Evolutionary conservation across 73 alveolate genomes (phyloP).

Genomic region (Stentor roeselii): DNA sequence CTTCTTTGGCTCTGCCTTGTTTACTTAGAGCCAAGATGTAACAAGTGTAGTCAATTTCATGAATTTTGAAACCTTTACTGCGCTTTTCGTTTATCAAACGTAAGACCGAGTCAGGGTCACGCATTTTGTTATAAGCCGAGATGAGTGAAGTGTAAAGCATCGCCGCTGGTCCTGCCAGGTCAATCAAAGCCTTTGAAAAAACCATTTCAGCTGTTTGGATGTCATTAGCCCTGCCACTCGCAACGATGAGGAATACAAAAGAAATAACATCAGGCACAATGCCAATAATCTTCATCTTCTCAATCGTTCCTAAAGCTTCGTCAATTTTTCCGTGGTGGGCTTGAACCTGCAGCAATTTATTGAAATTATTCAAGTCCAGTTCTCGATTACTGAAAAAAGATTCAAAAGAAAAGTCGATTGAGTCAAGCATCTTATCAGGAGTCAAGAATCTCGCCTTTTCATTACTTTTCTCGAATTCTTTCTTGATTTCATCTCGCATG

Average conservation of each 20-base stretch:
- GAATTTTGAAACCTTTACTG: not conserved
- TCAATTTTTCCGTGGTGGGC: not conserved
- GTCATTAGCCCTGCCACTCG: constrained; percentile 8
- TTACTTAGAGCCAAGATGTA: not conserved
- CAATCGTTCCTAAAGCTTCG: not conserved
- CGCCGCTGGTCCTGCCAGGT: not conserved
- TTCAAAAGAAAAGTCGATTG: not conserved
- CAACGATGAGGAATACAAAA: not conserved
- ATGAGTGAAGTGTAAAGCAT: not conserved
- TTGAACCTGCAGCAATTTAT: not conserved
- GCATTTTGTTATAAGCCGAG: not conserved
- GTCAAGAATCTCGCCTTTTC: not conserved
- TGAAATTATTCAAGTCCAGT: not conserved
- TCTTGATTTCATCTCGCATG: not conserved
- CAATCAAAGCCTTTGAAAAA: not conserved
- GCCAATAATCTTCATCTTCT: constrained; percentile 18
- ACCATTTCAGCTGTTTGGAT: constrained; percentile 3
- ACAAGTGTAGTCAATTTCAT: not conserved
- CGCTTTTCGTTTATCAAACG: not conserved
- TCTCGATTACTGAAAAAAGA: not conserved
- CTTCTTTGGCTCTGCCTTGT: constrained; percentile 8
- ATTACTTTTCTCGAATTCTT: not conserved
- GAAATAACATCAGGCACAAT: not conserved
- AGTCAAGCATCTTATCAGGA: not conserved
- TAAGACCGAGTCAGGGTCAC: not conserved